These are phyloP conservation scores for Conringia planisiliqua DNA, from an alignment of 345 rosid species.

Conservation along the genomic window DNA sequence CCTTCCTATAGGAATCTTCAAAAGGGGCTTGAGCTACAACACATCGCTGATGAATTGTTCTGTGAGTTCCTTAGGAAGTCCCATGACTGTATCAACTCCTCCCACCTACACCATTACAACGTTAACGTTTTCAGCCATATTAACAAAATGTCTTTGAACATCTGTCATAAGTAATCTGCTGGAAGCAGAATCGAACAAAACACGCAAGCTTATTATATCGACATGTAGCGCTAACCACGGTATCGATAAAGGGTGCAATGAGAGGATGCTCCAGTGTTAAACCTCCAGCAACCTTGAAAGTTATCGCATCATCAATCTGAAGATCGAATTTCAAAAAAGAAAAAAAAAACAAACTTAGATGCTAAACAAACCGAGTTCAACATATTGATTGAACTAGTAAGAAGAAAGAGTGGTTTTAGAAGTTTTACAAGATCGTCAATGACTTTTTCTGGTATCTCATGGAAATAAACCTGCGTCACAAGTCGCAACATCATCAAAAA, in stretches of 20 bases:
- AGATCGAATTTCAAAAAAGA: neutral
- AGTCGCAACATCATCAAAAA: constrained; percentile 13
- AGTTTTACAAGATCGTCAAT: constrained; percentile 70
- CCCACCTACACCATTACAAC: constrained; percentile 58
- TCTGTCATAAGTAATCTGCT: neutral
- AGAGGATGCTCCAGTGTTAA: constrained; percentile 86
- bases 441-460: constrained; percentile 78
- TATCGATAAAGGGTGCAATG: constrained; percentile 66
- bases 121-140: constrained; percentile 47
- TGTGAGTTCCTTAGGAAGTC: constrained; percentile 80
- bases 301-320: constrained; percentile 73
- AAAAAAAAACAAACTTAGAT: neutral
- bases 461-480: constrained; percentile 75
- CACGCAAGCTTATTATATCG: neutral
- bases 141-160: constrained; percentile 44
- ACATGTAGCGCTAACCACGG: constrained; percentile 51
- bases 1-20: neutral
- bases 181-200: neutral
- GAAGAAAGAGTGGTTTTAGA: neutral
- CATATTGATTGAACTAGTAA: neutral
- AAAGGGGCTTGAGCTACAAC: constrained; percentile 9
- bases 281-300: constrained; percentile 80
- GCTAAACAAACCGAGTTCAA: neutral
- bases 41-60: constrained; percentile 64
- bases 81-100: constrained; percentile 77